Evolutionary conservation across 176 grass and related monocot genomes (phyloP).

Genomic region (Aechmea fasciata): DNA sequence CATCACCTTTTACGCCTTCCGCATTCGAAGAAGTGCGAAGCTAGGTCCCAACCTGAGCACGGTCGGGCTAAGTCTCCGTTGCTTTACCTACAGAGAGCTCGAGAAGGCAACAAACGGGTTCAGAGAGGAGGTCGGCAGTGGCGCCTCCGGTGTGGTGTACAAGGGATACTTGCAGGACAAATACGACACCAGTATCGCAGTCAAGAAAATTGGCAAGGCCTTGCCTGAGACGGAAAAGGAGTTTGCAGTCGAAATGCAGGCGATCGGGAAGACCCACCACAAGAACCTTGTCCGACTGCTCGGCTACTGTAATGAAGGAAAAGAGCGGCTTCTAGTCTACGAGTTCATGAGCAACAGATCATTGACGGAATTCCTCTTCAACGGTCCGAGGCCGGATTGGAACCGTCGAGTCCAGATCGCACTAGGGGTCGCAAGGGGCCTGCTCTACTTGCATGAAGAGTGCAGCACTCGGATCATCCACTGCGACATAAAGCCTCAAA

Average conservation of each 20-base stretch:
- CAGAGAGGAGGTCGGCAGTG: constrained; percentile 3
- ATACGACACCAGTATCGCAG: background rate
- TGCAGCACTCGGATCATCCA: constrained; percentile 17
- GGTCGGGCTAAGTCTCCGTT: too few species aligned
- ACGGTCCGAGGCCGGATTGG: background rate
- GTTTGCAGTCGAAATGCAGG: background rate
- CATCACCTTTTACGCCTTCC: too few species aligned
- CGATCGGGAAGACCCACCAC: constrained; percentile 7
- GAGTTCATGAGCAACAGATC: constrained; percentile 16
- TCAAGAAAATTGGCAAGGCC: constrained; percentile 9
- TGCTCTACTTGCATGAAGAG: constrained; percentile 16
- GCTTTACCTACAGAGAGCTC: constrained; percentile 10
- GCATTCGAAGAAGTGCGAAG: background rate
- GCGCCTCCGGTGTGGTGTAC: constrained; percentile 7
- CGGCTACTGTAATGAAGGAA: constrained; percentile 5
- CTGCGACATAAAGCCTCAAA: constrained; percentile 24
- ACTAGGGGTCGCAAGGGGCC: constrained; percentile 1
- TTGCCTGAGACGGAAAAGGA: background rate
- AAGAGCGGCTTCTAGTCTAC: constrained; percentile 4
- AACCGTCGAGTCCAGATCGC: constrained; percentile 4
- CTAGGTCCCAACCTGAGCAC: too few species aligned
- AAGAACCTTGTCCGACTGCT: constrained; percentile 12
- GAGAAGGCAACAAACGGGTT: constrained; percentile 7
- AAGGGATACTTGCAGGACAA: background rate
- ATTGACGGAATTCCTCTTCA: background rate